phyloP scores from a whole-genome alignment of 2,329 filamentous ascomycete genomes.

The Lachnellula occidentalis region DNA sequence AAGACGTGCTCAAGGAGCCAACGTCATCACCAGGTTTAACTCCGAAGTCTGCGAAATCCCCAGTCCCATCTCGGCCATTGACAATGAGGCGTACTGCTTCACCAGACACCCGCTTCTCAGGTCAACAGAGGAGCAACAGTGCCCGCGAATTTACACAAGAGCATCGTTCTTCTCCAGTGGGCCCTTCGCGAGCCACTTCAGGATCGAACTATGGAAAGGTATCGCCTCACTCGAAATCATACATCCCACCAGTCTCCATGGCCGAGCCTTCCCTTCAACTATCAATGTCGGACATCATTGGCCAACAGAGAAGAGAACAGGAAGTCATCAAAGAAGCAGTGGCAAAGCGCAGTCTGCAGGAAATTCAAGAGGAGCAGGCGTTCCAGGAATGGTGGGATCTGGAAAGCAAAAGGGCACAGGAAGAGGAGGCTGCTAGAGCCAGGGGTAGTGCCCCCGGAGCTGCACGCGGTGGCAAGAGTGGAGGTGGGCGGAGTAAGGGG shows the following conservation, averaged over 20 bases:
- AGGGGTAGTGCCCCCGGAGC: constrained; percentile 4
- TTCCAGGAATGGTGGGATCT: constrained; percentile 97
- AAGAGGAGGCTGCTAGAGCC: constrained; percentile 25
- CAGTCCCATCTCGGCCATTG: constrained; percentile 31
- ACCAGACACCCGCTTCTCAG: constrained; percentile 57
- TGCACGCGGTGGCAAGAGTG: constrained; percentile 21
- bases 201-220: constrained; percentile 34
- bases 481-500: constrained; percentile 15
- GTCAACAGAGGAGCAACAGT: constrained; percentile 38
- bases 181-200: constrained; percentile 8
- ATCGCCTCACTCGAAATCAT: constrained; percentile 56
- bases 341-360: constrained; percentile 82
- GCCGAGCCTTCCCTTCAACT: constrained; percentile 61
- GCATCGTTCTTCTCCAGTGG: constrained; percentile 7
- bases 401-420: constrained; percentile 66
- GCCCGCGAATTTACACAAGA: constrained; percentile 12
- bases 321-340: constrained; percentile 75
- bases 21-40: constrained; percentile 26
- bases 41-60: constrained; percentile 18
- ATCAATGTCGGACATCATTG: constrained; percentile 83
- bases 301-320: constrained; percentile 80
- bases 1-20: constrained; percentile 41
- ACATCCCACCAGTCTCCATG: constrained; percentile 51
- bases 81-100: constrained; percentile 47
- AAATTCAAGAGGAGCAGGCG: constrained; percentile 94